These are phyloP conservation scores for Phytopythium sindhum DNA, from an alignment of 352 stramenopile genomes.

Conservation along the genomic window DNA sequence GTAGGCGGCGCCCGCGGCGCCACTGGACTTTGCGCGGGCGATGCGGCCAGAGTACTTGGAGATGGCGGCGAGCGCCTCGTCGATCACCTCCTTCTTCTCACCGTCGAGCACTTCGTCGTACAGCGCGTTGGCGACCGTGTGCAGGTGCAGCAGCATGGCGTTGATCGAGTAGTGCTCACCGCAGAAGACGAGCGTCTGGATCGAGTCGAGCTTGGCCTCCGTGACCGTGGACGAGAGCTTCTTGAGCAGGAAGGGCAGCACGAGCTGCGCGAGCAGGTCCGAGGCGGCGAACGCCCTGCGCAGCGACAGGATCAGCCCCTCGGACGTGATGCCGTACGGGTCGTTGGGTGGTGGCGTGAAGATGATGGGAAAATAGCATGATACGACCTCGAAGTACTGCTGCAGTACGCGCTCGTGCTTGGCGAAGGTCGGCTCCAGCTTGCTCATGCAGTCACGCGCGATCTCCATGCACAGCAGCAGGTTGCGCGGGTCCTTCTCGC, in stretches of 20 bases:
- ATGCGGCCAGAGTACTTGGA: constrained; percentile 61
- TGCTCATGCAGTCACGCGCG: constrained; percentile 49
- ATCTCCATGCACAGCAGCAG: constrained; percentile 78
- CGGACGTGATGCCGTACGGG: constrained; percentile 88
- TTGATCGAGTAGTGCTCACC: constrained; percentile 78
- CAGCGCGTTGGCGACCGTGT: constrained; percentile 53
- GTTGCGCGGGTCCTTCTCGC: constrained; percentile 89
- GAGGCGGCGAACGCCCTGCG: constrained; percentile 75
- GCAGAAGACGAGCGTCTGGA: constrained; percentile 84
- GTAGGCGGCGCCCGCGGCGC: constrained; percentile 51
- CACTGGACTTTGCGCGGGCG: constrained; percentile 54
- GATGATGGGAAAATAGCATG: constrained; percentile 92
- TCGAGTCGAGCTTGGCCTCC: constrained; percentile 77
- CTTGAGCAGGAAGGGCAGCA: constrained; percentile 86
- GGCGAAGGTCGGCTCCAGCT: constrained; percentile 61
- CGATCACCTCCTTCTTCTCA: constrained; percentile 81
- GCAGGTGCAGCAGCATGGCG: constrained; percentile 69
- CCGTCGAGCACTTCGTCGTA: constrained; percentile 85
- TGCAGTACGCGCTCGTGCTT: constrained; percentile 61
- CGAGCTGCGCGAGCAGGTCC: constrained; percentile 71
- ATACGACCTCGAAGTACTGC: constrained; percentile 89
- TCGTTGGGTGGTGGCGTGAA: constrained; percentile 90
- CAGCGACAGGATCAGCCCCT: constrained; percentile 79
- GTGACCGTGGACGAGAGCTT: constrained; percentile 78
- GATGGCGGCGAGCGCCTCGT: constrained; percentile 54